Conservation (phyloP, 352 stramenopile genomes). For the Globisporangium alternatum region DNA sequence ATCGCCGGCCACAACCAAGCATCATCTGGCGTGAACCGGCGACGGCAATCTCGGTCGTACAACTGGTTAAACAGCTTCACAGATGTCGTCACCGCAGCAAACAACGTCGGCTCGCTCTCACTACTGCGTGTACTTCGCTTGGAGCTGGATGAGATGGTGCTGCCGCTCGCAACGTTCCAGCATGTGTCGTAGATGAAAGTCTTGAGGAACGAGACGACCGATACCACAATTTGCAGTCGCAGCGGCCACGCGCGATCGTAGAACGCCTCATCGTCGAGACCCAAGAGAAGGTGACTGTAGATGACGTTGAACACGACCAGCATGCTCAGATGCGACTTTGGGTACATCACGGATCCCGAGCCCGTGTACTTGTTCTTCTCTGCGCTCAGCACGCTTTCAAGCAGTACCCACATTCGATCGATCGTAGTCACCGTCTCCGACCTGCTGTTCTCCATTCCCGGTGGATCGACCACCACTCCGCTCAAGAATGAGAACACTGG, state of each 20-base stretch:
- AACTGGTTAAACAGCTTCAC: constrained; percentile 82
- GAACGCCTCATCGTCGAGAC: constrained; percentile 68
- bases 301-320: constrained; percentile 63
- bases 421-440: constrained; percentile 12
- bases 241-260: constrained; percentile 64
- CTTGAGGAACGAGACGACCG: constrained; percentile 54
- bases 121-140: constrained; percentile 1
- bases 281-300: constrained; percentile 64
- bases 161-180: constrained; percentile 40
- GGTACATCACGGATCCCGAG: constrained; percentile 17
- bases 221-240: constrained; percentile 30
- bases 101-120: constrained; percentile 29
- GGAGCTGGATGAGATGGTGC: not conserved
- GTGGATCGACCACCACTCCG: constrained; percentile 38
- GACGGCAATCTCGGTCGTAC: constrained; percentile 67
- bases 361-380: constrained; percentile 10
- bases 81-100: constrained; percentile 51
- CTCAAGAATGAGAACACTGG: constrained; percentile 53
- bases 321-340: constrained; percentile 28
- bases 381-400: constrained; percentile 18
- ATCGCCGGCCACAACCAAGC: constrained; percentile 76
- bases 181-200: constrained; percentile 67
- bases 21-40: constrained; percentile 37
- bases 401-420: constrained; percentile 40
- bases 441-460: constrained; percentile 2